Conservation (phyloP, 345 rosid species). For the Moricandia arvensis region DNA sequence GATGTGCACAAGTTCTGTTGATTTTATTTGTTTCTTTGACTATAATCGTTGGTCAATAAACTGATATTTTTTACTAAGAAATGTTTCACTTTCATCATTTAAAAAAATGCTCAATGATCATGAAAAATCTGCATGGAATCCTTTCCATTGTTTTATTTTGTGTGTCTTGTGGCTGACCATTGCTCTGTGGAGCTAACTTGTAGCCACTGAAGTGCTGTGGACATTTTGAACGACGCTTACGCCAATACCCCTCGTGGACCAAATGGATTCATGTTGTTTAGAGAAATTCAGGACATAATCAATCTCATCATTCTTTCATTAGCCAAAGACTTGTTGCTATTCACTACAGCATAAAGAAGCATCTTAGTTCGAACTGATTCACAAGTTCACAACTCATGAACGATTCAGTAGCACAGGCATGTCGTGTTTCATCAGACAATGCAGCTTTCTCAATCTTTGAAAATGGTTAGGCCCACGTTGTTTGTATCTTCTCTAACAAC, state of each 20-base stretch:
- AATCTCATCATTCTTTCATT: background rate
- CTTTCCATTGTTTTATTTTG: too few species aligned
- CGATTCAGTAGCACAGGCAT: conserved; percentile 42
- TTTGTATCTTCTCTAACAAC: conserved; percentile 52
- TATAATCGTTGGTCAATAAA: too few species aligned
- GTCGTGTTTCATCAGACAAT: conserved; percentile 68
- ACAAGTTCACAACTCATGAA: conserved; percentile 11
- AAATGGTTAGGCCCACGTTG: conserved; percentile 55
- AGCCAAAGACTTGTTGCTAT: conserved; percentile 24
- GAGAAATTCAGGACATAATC: conserved; percentile 37
- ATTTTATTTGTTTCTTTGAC: too few species aligned
- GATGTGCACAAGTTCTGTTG: too few species aligned
- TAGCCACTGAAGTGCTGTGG: too few species aligned
- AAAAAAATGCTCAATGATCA: too few species aligned
- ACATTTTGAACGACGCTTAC: conserved; percentile 45
- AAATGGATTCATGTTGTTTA: conserved; percentile 16
- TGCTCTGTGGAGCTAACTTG: too few species aligned
- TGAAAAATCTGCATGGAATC: background rate
- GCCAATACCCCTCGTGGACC: conserved; percentile 22
- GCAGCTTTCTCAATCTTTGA: conserved; percentile 78
- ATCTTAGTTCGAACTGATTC: background rate
- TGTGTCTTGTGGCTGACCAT: too few species aligned
- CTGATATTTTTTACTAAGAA: too few species aligned
- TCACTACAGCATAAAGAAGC: conserved; percentile 25
- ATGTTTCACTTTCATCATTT: too few species aligned